Evolutionary conservation across 2,329 filamentous ascomycete species (phyloP), one percentile per base, ranked within the genome.

Genomic region (Stromatinia cepivora): DNA sequence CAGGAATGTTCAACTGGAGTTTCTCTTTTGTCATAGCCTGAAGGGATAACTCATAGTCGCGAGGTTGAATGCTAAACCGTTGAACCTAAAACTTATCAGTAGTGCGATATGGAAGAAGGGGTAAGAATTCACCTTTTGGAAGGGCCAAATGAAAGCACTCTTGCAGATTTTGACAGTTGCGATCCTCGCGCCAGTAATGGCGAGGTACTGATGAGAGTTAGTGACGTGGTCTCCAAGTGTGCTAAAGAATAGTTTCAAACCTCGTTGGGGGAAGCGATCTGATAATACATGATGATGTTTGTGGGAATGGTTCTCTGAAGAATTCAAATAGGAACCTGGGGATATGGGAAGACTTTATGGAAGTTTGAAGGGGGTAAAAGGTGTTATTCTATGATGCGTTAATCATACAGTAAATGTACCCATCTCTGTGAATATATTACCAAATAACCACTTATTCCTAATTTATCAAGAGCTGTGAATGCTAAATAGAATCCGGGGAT

Each of bases 21-120:
- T 96, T 96, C 81, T 96, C 93, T 75, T 90, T 88, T 25, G 92
- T 96, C 92, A 96, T 97, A 69, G 92, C 92, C 78, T 94, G 91
- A 1, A 96, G 82, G 69, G 89, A 88, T 85, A 96, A 92, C 70
- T 86, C 87, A 80, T 95, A 94, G 80, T 96, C 92, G 77, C 92
- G 92, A 0, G 91, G 90, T 73, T 89, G 89, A 76, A 92, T 88
- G 71, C 84, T 86, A 59, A 78, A 77, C 25, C 71, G 70, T 73
- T 74, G 73, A 52, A 71, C 75, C 76, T 78, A 34, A 13, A n/a
- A 45, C 39, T 0, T 9, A 54, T 75, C 67, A 75, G 70, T 50
- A 70, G 69, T 5, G 20, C 57, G 7, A 25, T 20, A n/a, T 54
- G 25, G 57, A 28, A 34, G 5, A 42, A 63, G 4, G 17, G 7